Conservation (phyloP, 2,329 filamentous ascomycete genomes). For the Triangularia setosa region DNA sequence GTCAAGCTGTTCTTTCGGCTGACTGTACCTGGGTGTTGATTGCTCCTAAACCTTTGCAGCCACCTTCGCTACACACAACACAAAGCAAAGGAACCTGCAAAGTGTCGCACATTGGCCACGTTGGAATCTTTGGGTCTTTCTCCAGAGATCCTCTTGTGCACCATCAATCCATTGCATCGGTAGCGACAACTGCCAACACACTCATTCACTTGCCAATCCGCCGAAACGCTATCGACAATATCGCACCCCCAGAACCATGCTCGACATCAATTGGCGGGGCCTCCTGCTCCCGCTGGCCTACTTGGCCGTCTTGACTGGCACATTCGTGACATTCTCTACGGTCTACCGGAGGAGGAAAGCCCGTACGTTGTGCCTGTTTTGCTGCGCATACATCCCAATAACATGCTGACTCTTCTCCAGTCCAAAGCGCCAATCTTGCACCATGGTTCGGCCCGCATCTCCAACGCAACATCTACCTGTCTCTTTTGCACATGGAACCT, state of each 20-base stretch:
- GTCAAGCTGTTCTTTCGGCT: slow-evolving; percentile 29
- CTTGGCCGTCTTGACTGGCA: slow-evolving; percentile 79
- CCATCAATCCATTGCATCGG: background rate
- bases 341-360: slow-evolving; percentile 92
- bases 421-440: slow-evolving; percentile 76
- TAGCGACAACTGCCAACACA: background rate
- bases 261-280: slow-evolving; percentile 72
- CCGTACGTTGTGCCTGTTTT: slow-evolving; percentile 46
- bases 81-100: background rate
- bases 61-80: background rate
- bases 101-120: slow-evolving; percentile 9
- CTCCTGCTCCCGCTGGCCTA: slow-evolving; percentile 87
- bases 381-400: no score
- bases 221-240: background rate
- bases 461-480: slow-evolving; percentile 91
- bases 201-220: background rate
- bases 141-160: background rate
- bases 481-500: slow-evolving; percentile 75
- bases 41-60: background rate
- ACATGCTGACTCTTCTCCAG: slow-evolving; percentile 40
- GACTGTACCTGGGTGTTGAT: background rate
- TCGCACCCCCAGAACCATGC: slow-evolving; percentile 37
- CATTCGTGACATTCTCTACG: slow-evolving; percentile 85
- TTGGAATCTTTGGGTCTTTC: slow-evolving; percentile 2
- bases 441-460: slow-evolving; percentile 93